phyloP scores from a whole-genome alignment of 768 basidiomycete genomes.

The Tylopilus balloui region DNA sequence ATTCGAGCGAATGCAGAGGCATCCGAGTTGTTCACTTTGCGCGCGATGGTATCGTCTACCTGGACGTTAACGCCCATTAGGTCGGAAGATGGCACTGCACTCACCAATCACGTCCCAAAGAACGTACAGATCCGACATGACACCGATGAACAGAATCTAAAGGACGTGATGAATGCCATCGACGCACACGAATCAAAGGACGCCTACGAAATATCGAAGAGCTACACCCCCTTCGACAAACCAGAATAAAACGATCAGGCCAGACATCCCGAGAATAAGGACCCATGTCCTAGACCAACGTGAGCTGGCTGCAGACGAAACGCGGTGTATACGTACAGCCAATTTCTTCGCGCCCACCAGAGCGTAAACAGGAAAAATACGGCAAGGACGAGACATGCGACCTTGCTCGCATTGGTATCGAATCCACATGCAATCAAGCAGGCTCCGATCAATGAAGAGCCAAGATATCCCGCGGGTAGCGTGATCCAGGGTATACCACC shows the following conservation, averaged over 20 bases:
- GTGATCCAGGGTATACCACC: constrained; percentile 82
- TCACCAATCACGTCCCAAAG: constrained; percentile 84
- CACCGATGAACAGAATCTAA: constrained; percentile 77
- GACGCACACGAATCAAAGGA: background rate
- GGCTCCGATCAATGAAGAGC: constrained; percentile 83
- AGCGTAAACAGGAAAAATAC: constrained; percentile 84
- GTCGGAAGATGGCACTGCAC: constrained; percentile 13
- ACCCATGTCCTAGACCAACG: constrained; percentile 58
- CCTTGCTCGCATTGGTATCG: constrained; percentile 82
- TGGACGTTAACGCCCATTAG: background rate
- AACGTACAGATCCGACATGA: constrained; percentile 84
- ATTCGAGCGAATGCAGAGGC: constrained; percentile 80
- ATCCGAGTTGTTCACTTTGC: constrained; percentile 85
- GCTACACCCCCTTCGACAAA: constrained; percentile 72
- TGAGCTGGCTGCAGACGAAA: background rate
- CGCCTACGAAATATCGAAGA: constrained; percentile 67
- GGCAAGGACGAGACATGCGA: constrained; percentile 74
- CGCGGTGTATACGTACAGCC: constrained; percentile 50
- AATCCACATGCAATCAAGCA: constrained; percentile 84
- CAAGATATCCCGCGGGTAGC: constrained; percentile 81
- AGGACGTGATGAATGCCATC: background rate
- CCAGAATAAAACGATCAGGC: constrained; percentile 78
- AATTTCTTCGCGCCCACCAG: constrained; percentile 80
- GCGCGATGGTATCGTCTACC: constrained; percentile 78
- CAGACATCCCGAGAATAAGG: constrained; percentile 74